Evolutionary conservation across 2,329 filamentous ascomycete species (phyloP), one percentile per base, ranked within the genome.

Genomic region (Colletotrichum higginsianum): DNA sequence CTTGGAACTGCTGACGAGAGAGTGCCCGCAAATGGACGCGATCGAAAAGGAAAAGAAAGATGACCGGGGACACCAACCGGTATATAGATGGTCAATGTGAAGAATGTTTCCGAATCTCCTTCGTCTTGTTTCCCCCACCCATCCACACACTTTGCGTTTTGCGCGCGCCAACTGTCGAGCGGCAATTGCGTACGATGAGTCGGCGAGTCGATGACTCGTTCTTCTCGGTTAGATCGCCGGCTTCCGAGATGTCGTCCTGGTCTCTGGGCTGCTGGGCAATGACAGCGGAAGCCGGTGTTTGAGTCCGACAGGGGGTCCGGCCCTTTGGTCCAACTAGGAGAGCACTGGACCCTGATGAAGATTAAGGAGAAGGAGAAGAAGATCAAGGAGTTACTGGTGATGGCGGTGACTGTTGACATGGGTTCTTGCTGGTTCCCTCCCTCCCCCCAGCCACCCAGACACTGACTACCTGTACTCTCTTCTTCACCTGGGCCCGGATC

Each of bases 31-130:
- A 63, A 64, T 67, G 62, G 57, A 50, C 30, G 46, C 30, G 35
- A 60, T 42, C n/a, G 52, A 60, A 44, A 35, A 67, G 40, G 69
- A 49, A 42, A 44, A 55, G 18, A 67, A 53, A 47, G 38, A 47
- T 47, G 65, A 60, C 53, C 53, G 40, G 53, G 65, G 26, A 55
- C 49, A 67, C 67, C 53, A 53, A 69, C 53, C 56, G 66, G 65
- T 72, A 72, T 69, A 64, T 69, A 72, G 69, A 69, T 56, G 69
- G 69, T 61, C 65, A 72, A 72, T 72, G 46, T 56, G 65, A 72
- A 71, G 52, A 63, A 66, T 30, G 38, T 71, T 58, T 42, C 61
- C 52, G 46, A 66, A 52, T 53, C 42, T 55, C 42, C 16, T 40
- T 30, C 47, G 44, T 69, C 42, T n/a, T 66, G 40, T 63, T 55